Percentiles rank a stretch among this genome's conserved stretches.
Evolutionary conservation across 768 basidiomycete genomes (phyloP).

Genomic region (Tricholoma sp.): DNA sequence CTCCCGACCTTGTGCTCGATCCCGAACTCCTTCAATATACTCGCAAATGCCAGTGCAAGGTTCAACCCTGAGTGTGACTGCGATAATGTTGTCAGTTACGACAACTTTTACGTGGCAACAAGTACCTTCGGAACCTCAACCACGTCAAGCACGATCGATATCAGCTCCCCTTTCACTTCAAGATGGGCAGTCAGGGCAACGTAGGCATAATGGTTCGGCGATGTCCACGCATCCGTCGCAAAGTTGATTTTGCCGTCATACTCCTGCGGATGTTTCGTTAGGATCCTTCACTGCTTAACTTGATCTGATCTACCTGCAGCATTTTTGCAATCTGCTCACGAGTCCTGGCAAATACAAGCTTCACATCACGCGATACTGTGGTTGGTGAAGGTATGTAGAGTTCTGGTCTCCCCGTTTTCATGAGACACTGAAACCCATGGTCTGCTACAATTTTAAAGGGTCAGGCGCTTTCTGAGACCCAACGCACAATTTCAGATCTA

Average conservation of each 20-base stretch:
- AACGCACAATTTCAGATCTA: constrained; percentile 27
- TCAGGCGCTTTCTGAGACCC: constrained; percentile 25
- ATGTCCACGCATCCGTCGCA: constrained; percentile 30
- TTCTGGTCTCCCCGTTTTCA: constrained; percentile 26
- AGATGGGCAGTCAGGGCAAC: constrained; percentile 25
- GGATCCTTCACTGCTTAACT: neutral
- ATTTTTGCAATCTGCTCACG: constrained; percentile 21
- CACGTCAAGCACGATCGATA: constrained; percentile 27
- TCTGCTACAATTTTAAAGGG: constrained; percentile 30
- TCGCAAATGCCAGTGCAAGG: constrained; percentile 22
- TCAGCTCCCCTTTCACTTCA: constrained; percentile 18
- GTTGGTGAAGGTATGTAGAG: constrained; percentile 25
- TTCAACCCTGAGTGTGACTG: constrained; percentile 21
- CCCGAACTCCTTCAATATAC: constrained; percentile 23
- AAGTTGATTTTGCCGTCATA: constrained; percentile 25
- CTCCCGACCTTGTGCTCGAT: constrained; percentile 24
- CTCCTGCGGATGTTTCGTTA: constrained; percentile 12
- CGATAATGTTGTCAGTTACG: neutral
- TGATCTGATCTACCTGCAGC: constrained; percentile 15
- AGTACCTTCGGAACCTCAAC: constrained; percentile 23
- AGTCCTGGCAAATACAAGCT: constrained; percentile 19
- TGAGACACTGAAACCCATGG: constrained; percentile 22
- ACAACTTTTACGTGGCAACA: neutral
- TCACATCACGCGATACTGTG: constrained; percentile 25
- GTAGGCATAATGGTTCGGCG: constrained; percentile 21